Conservation (phyloP, 106 monocot genomes). For the Triglochin maritima region DNA sequence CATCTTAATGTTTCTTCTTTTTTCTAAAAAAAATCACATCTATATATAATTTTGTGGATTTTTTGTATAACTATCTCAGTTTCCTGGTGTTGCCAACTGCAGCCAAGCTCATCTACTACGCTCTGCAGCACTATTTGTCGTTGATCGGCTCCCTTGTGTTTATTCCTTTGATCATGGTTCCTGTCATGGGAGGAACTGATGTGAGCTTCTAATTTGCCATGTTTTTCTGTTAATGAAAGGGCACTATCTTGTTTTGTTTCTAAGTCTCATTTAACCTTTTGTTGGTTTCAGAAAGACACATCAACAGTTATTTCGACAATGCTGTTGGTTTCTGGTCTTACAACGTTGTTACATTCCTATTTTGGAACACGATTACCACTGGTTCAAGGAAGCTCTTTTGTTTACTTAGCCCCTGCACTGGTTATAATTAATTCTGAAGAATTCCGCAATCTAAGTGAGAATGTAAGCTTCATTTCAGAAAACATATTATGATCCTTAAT, state of each 20-base stretch:
- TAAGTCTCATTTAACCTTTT: slow-evolving; percentile 1
- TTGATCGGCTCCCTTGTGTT: slow-evolving; percentile 90
- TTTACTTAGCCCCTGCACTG: slow-evolving; percentile 89
- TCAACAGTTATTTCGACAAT: slow-evolving; percentile 91
- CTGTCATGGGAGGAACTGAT: slow-evolving; percentile 95
- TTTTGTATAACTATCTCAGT: neutral
- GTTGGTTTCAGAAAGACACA: slow-evolving; percentile 63
- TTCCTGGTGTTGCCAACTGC: slow-evolving; percentile 12
- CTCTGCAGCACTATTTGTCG: slow-evolving; percentile 86
- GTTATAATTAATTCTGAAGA: slow-evolving; percentile 88
- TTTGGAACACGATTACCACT: slow-evolving; percentile 89
- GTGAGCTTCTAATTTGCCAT: slow-evolving; percentile 21
- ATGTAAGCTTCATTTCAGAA: slow-evolving; percentile 39
- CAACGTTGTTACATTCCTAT: slow-evolving; percentile 78
- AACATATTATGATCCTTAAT: neutral
- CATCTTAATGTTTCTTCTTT: neutral
- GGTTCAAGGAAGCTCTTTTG: slow-evolving; percentile 98
- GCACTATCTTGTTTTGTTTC: neutral
- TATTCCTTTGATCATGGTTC: slow-evolving; percentile 89
- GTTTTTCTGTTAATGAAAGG: neutral
- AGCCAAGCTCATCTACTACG: slow-evolving; percentile 68
- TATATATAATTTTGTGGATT: neutral
- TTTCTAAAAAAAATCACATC: neutral
- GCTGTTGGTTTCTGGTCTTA: slow-evolving; percentile 80
- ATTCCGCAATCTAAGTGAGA: slow-evolving; percentile 90